phyloP scores from a whole-genome alignment of 768 basidiomycete genomes.

The Boletus sp. region DNA sequence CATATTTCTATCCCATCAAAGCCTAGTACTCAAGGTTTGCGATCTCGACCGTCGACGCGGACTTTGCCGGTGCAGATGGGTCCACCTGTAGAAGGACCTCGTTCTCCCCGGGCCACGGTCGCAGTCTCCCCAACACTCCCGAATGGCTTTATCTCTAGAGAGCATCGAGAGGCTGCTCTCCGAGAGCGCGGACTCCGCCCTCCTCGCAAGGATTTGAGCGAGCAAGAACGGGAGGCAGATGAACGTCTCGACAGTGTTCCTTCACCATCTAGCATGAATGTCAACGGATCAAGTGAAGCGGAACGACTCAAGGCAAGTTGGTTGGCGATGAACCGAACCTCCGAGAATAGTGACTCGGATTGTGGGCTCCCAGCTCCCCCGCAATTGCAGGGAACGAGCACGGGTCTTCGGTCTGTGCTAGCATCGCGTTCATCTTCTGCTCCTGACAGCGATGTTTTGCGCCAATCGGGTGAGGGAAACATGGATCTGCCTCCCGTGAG shows the following conservation, averaged over 20 bases:
- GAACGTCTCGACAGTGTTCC: constrained; percentile 39
- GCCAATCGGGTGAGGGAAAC: constrained; percentile 13
- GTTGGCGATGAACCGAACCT: constrained; percentile 41
- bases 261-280: constrained; percentile 23
- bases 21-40: constrained; percentile 2
- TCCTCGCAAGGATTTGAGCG: constrained; percentile 36
- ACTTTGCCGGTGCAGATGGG: constrained; percentile 3
- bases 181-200: constrained; percentile 61
- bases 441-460: not conserved
- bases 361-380: not conserved
- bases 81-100: not conserved
- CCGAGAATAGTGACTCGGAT: constrained; percentile 28
- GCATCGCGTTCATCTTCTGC: constrained; percentile 2
- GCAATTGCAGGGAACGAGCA: not conserved
- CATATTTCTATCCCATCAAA: constrained; percentile 20
- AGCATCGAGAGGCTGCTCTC: constrained; percentile 49
- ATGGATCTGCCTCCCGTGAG: constrained; percentile 6
- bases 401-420: not conserved
- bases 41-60: constrained; percentile 14
- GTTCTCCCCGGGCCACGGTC: not conserved
- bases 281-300: constrained; percentile 42
- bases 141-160: constrained; percentile 22
- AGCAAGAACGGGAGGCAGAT: constrained; percentile 42
- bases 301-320: constrained; percentile 53
- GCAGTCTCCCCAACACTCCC: constrained; percentile 19